These are phyloP conservation scores for Phalaenopsis equestris DNA, from an alignment of 106 monocot species.

Conservation along the genomic window DNA sequence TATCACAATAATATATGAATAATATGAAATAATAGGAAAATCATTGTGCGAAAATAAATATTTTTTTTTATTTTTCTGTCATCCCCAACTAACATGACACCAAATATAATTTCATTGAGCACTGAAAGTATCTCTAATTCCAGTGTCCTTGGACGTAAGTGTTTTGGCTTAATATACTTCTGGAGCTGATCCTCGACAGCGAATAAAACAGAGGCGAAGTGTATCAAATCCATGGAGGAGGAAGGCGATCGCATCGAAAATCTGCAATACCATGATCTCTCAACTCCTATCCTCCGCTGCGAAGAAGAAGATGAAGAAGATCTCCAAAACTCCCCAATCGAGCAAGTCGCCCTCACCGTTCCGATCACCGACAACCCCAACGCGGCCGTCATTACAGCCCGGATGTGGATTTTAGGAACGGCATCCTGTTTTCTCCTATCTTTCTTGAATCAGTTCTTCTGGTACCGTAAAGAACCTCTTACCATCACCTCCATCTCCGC, in stretches of 20 bases:
- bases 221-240: not conserved
- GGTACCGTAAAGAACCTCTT: conserved; percentile 55
- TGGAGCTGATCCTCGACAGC: too few relatives aligned
- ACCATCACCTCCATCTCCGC: conserved; percentile 52
- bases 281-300: not conserved
- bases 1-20: too few relatives aligned
- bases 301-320: not conserved
- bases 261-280: not conserved
- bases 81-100: too few relatives aligned
- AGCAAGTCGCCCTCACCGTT: conserved; percentile 60
- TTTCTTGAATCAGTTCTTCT: conserved; percentile 66
- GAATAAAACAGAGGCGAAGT: not conserved
- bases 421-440: conserved; percentile 40
- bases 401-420: conserved; percentile 56
- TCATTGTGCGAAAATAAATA: too few relatives aligned
- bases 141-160: too few relatives aligned
- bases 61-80: too few relatives aligned
- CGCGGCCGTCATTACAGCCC: conserved; percentile 36
- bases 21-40: too few relatives aligned
- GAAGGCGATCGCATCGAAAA: not conserved
- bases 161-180: too few relatives aligned
- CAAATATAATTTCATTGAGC: too few relatives aligned
- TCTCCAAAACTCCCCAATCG: conserved; percentile 31
- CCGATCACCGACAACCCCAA: conserved; percentile 33
- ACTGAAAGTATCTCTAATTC: too few relatives aligned